Conservation (phyloP, 2,329 filamentous ascomycete species). For the Pseudofabraea citricarpa region DNA sequence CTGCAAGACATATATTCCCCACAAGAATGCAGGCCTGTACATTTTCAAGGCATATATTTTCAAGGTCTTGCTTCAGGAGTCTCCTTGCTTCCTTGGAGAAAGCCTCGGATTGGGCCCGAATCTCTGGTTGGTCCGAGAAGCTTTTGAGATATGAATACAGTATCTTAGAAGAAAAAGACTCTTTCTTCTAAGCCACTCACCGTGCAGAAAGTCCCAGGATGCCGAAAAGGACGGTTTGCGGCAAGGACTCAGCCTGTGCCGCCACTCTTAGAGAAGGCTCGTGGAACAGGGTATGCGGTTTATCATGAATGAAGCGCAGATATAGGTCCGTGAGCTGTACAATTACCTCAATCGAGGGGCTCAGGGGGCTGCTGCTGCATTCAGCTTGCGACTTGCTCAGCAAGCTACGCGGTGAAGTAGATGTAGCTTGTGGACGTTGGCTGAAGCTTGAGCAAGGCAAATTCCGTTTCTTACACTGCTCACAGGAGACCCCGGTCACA, state of each 20-base stretch:
- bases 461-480: slow-evolving; percentile 12
- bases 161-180: background rate
- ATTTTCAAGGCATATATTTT: slow-evolving; percentile 29
- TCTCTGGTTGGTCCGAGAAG: slow-evolving; percentile 14
- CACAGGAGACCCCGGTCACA: slow-evolving; percentile 5
- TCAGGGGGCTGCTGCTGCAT: background rate
- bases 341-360: background rate
- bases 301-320: slow-evolving; percentile 20
- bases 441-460: slow-evolving; percentile 11
- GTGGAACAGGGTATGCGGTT: slow-evolving; percentile 23
- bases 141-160: slow-evolving; percentile 1
- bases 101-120: slow-evolving; percentile 9
- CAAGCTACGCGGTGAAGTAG: background rate
- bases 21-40: slow-evolving; percentile 30
- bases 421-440: background rate
- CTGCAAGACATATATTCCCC: slow-evolving; percentile 27
- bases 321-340: slow-evolving; percentile 18
- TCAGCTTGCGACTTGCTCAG: background rate
- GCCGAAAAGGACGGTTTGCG: slow-evolving; percentile 14
- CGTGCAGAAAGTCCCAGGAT: slow-evolving; percentile 21
- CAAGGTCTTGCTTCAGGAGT: slow-evolving; percentile 26
- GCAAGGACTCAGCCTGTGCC: slow-evolving; percentile 12
- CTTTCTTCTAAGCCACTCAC: slow-evolving; percentile 6
- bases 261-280: slow-evolving; percentile 16
- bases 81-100: slow-evolving; percentile 16